Evolutionary conservation across 2,329 filamentous ascomycete species (phyloP), one percentile per base, ranked within the genome.

Genomic region (Aureobasidium leucospermi): DNA sequence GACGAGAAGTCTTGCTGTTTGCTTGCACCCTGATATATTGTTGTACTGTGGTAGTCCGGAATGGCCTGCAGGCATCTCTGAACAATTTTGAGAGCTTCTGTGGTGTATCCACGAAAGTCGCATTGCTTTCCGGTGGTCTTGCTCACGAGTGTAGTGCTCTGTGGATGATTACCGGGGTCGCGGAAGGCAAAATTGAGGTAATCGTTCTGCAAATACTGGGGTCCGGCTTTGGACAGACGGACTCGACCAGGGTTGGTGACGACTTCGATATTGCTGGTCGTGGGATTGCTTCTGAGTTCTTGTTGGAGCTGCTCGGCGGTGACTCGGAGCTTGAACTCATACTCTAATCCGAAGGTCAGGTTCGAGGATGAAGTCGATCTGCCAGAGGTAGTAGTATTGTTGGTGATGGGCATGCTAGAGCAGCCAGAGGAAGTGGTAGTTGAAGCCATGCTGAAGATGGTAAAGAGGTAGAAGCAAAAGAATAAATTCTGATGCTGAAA

Each of bases 141-240:
- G 11, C 10, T 38, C n/a, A 56, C 52, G n/a, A 56, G 19, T 13
- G 39, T 34, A 19, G 52, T 45, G n/a, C 41, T 56, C 10, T 34
- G 31, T 7, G 52, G 41, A n/a, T 16, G n/a, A 19, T 1, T 9
- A 7, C 28, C 11, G 4, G 32, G 11, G 32, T 56, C 52, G 39
- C 13, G 41, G 6, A 56, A 38, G 15, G 52, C 52, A 31, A 56
- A 56, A 19, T 56, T 56, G 29, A 28, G 31, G 15, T 56, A 56
- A 4, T 29, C 29, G 31, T 45, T 46, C 10, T 46, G 16, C 2
- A 56, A 31, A 16, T 56, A 56, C n/a, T 56, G 52, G 15, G 52
- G 31, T 23, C 52, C 52, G 11, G 46, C 52, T 23, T 56, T 45
- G 1, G 41, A 28, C 3, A 56, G 41, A 15, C 52, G 15, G 19